Conservation (phyloP, 2,329 filamentous ascomycete genomes). For the Byssochlamys sp. region DNA sequence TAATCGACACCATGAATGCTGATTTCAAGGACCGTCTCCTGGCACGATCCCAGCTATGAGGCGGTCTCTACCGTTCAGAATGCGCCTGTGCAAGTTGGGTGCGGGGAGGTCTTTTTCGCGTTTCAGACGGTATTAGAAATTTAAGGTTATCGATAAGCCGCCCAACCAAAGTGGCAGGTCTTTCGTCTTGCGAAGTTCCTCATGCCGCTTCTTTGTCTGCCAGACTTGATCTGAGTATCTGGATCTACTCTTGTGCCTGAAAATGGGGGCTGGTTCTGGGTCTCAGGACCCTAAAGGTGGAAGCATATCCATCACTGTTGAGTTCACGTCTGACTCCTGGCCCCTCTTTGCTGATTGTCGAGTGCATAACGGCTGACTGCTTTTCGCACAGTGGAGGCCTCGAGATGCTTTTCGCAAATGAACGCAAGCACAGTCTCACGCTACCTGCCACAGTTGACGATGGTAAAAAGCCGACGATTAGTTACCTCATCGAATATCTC, state of each 20-base stretch:
- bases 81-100: not conserved
- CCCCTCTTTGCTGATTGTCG: conserved; percentile 2
- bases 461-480: conserved; percentile 57
- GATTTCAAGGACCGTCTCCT: not conserved
- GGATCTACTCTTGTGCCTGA: not conserved
- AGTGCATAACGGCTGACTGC: conserved; percentile 2
- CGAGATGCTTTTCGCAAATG: conserved; percentile 83
- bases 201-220: not conserved
- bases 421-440: conserved; percentile 60
- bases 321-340: conserved; percentile 54
- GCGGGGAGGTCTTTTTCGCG: not conserved
- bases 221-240: not conserved
- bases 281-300: conserved; percentile 3
- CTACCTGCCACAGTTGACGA: conserved; percentile 55
- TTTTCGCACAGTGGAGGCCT: conserved; percentile 62
- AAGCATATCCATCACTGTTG: conserved; percentile 54
- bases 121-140: conserved; percentile 4
- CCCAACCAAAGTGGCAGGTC: not conserved
- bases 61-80: conserved; percentile 3
- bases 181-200: not conserved
- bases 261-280: conserved; percentile 5
- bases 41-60: not conserved
- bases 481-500: conserved; percentile 67
- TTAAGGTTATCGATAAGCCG: conserved; percentile 33
- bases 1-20: conserved; percentile 29